Percentiles rank a stretch among this genome's conserved stretches.
Conservation (phyloP, 2,329 filamentous ascomycete species). For the Aureobasidium leucospermi region DNA sequence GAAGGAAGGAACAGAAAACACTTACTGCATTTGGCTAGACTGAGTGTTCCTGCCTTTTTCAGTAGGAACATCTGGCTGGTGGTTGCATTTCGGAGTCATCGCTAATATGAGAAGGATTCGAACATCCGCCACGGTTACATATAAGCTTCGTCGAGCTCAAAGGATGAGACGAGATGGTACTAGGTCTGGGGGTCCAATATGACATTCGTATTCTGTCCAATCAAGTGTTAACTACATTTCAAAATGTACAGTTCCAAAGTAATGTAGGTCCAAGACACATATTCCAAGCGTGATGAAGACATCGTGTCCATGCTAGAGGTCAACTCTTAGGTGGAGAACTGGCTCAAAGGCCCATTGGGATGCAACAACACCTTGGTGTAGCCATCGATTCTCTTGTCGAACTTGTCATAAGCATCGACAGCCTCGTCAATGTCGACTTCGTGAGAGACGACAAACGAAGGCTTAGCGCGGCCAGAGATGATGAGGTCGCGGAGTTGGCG, state of each 20-base stretch:
- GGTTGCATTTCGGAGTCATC: too few relatives aligned
- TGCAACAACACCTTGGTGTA: conserved; percentile 54
- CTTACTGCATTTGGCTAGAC: too few relatives aligned
- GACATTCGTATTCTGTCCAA: neutral
- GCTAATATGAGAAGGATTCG: neutral
- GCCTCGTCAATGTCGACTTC: conserved; percentile 56
- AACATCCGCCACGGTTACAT: neutral
- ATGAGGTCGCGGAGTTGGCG: conserved; percentile 59
- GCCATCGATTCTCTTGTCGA: conserved; percentile 58
- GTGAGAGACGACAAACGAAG: conserved; percentile 59
- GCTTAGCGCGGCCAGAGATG: conserved; percentile 56
- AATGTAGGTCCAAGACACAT: neutral
- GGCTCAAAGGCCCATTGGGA: conserved; percentile 44
- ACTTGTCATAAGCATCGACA: conserved; percentile 53
- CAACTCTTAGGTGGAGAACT: neutral
- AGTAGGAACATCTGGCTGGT: too few relatives aligned
- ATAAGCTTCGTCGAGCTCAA: neutral
- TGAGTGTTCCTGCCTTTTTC: too few relatives aligned
- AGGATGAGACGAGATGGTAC: neutral
- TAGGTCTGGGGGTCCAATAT: neutral
- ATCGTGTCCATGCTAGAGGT: too few relatives aligned
- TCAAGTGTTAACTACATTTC: neutral
- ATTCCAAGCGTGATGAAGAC: neutral
- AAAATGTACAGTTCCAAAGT: neutral
- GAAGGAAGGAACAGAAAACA: too few relatives aligned